A percentile compares a stretch with the other conserved stretches of the same genome.
phyloP scores from a whole-genome alignment of 345 rosid species.

The Leavenworthia alabamica region DNA sequence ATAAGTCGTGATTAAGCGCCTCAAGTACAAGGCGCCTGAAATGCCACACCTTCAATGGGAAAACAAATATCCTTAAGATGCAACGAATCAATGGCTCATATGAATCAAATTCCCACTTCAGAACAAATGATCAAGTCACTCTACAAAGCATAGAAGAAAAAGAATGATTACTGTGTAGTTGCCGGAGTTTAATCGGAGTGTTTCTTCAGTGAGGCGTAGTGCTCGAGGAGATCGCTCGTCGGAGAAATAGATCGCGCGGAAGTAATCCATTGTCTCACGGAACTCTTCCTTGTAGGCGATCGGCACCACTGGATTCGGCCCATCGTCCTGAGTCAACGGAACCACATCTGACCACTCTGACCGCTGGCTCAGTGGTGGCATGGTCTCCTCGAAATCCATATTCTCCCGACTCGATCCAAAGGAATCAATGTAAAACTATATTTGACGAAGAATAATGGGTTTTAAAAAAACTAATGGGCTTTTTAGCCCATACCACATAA shows the following conservation, averaged over 20 bases:
- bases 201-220: constrained; percentile 52
- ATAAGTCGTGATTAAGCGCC: constrained; percentile 40
- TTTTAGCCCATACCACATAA: not conserved
- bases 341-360: constrained; percentile 73
- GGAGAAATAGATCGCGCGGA: constrained; percentile 64
- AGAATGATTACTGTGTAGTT: constrained; percentile 67
- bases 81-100: not conserved
- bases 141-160: not conserved
- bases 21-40: constrained; percentile 72
- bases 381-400: constrained; percentile 27
- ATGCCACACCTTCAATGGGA: constrained; percentile 72
- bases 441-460: not conserved
- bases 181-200: constrained; percentile 61
- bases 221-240: constrained; percentile 80
- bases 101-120: not conserved
- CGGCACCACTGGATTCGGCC: constrained; percentile 73
- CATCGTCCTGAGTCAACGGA: constrained; percentile 75
- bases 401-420: not conserved
- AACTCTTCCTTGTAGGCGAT: constrained; percentile 77
- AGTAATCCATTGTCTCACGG: constrained; percentile 83
- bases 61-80: not conserved
- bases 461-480: not conserved
- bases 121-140: not conserved
- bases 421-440: not conserved
- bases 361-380: constrained; percentile 46